Conservation (phyloP, 2,329 filamentous ascomycete species). For the Trichoderma gracile region DNA sequence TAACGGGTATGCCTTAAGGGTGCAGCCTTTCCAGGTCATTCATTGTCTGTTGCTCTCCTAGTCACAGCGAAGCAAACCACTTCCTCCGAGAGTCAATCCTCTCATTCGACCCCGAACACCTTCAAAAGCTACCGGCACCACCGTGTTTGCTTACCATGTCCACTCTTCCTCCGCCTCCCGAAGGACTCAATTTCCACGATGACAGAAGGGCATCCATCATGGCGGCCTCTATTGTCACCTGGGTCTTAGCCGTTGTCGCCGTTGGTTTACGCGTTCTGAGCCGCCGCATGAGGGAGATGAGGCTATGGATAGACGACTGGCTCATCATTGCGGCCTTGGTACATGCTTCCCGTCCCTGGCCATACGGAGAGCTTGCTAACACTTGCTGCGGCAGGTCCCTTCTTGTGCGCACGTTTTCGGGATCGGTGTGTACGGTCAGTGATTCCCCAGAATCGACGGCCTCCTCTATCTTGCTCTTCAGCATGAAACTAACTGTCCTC, state of each 20-base stretch:
- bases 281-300: constrained; percentile 28
- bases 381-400: constrained; percentile 12
- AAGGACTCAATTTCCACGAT: constrained; percentile 31
- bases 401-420: constrained; percentile 27
- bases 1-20: neutral
- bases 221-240: constrained; percentile 26
- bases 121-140: neutral
- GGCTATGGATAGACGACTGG: constrained; percentile 34
- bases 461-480: too few relatives aligned
- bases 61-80: neutral
- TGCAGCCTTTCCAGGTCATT: neutral
- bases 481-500: neutral
- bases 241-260: constrained; percentile 27
- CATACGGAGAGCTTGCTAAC: neutral
- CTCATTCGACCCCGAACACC: neutral
- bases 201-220: constrained; percentile 29
- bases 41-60: neutral
- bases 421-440: constrained; percentile 30
- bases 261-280: constrained; percentile 29
- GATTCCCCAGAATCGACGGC: neutral
- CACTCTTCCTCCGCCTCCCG: constrained; percentile 24
- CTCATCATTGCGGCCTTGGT: constrained; percentile 33
- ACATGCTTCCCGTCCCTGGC: neutral
- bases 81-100: neutral
- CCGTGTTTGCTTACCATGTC: neutral